These are phyloP conservation scores for Nemania bipapillata DNA, from an alignment of 2,329 filamentous ascomycete species.

Conservation along the genomic window DNA sequence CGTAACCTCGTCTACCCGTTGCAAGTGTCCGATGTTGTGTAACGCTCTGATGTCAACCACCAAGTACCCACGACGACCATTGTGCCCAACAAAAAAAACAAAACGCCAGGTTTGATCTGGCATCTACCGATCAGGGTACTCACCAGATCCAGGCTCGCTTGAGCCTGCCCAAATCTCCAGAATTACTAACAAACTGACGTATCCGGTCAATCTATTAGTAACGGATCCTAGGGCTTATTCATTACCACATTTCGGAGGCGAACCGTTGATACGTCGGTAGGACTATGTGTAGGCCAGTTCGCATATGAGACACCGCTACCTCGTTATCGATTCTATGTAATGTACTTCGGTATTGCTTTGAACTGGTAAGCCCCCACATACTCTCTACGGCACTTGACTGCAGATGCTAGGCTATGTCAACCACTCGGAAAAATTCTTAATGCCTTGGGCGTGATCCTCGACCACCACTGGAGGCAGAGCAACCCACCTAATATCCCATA, in stretches of 20 bases:
- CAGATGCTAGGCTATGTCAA: slow-evolving; percentile 13
- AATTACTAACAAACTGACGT: slow-evolving; percentile 2
- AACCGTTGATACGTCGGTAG: not conserved
- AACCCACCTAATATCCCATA: slow-evolving; percentile 9
- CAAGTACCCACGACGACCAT: slow-evolving; percentile 18
- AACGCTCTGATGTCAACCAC: slow-evolving; percentile 47
- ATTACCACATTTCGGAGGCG: not conserved
- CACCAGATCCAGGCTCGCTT: slow-evolving; percentile 3
- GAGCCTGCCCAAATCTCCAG: slow-evolving; percentile 1
- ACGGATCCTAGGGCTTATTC: slow-evolving; percentile 1
- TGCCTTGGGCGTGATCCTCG: slow-evolving; percentile 21
- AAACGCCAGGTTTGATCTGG: slow-evolving; percentile 12
- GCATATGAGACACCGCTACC: slow-evolving; percentile 14
- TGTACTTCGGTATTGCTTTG: slow-evolving; percentile 14
- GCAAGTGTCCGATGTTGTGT: slow-evolving; percentile 43
- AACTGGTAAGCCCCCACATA: slow-evolving; percentile 18
- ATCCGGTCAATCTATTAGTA: slow-evolving; percentile 10
- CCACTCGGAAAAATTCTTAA: slow-evolving; percentile 38
- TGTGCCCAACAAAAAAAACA: slow-evolving; percentile 38
- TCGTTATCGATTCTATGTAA: not conserved
- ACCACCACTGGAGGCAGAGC: slow-evolving; percentile 21
- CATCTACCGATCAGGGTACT: slow-evolving; percentile 23
- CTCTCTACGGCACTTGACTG: slow-evolving; percentile 24
- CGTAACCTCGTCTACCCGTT: slow-evolving; percentile 38
- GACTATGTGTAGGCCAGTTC: slow-evolving; percentile 13